These are phyloP conservation scores for Fomitopsis palustris DNA, from an alignment of 1,284 basidiomycete species.

Conservation along the genomic window DNA sequence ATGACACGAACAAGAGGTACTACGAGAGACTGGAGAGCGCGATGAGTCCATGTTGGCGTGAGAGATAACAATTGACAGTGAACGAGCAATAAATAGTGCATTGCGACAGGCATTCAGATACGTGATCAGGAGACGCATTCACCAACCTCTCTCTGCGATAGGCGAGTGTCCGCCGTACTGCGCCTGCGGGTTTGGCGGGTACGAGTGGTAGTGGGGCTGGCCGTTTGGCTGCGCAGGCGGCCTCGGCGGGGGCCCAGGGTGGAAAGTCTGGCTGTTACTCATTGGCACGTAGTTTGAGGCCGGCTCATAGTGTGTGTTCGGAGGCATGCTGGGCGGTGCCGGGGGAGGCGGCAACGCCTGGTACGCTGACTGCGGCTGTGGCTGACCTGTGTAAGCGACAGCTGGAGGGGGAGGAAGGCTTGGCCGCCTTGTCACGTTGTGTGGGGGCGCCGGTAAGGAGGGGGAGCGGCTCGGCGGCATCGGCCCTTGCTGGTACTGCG, in stretches of 20 bases:
- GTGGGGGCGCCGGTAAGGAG: slow-evolving; percentile 2
- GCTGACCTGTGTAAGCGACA: slow-evolving; percentile 17
- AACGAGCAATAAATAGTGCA: slow-evolving; percentile 6
- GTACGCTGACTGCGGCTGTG: slow-evolving; percentile 28
- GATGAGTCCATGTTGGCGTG: background rate
- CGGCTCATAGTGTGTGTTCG: slow-evolving; percentile 22
- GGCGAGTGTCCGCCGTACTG: slow-evolving; percentile 17
- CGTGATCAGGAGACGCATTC: background rate
- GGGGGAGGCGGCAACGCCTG: slow-evolving; percentile 36
- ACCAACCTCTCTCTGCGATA: slow-evolving; percentile 5
- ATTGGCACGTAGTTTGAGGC: slow-evolving; percentile 14
- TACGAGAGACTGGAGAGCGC: slow-evolving; percentile 1
- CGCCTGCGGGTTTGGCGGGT: slow-evolving; percentile 8
- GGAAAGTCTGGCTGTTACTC: slow-evolving; percentile 24
- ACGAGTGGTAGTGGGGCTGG: slow-evolving; percentile 21
- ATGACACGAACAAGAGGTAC: background rate
- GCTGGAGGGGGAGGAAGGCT: slow-evolving; percentile 41
- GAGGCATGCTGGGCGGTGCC: slow-evolving; percentile 24
- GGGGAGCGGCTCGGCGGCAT: background rate
- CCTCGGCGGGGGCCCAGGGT: slow-evolving; percentile 36
- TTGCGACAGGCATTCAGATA: background rate
- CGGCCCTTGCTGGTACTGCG: slow-evolving; percentile 18
- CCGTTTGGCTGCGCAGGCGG: slow-evolving; percentile 26
- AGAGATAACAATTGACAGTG: background rate
- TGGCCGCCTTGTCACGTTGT: slow-evolving; percentile 21